Base-by-base conservation (phyloP, 768 basidiomycete species). In the Butyriboletus loyo region DNA sequence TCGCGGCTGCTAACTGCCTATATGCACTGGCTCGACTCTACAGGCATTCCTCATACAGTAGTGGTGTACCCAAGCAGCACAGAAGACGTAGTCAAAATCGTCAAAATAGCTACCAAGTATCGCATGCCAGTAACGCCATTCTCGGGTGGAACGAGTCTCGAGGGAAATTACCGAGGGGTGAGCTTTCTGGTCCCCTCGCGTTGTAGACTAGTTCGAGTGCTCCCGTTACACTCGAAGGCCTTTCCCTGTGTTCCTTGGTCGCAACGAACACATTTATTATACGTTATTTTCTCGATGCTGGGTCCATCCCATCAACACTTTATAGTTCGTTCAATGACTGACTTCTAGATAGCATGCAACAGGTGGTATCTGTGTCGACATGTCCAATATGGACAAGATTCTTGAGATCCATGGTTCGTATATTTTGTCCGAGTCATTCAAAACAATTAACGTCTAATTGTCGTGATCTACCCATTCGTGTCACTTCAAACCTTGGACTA, bases 101-200 rank as follows among this genome's bases (percentile, higher is more conserved):
- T 95, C 43, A 81, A 86, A 53, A 77, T 88, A 41, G 87, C 92
- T 3, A 78, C 76, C 36, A 85, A 85, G 66, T 86, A 85, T 70
- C 75, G 75, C 25, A 86, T 94, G 72, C 93, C 93, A 0, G 69
- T 95, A 21, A 82, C 80, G 1, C 80, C 91, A 3, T 93, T 86
- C 67, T 84, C 85, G 0, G 92, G 89, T 10, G 92, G 86, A 2
- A 95, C 92, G 0, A 84, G 81, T 60, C 67, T 95, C 22, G 92
- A 94, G 64, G 91, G 91, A 0, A 86, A 91, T 56, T 84, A 79
- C 56, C 73, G 78, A 34, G 83, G 81, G 27, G 88, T 89, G 57
- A 52, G 81, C 69, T 21, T 32, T 54, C 19, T n/a, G 42, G 13
- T 31, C 50, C 15, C 41, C 28, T 24, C 42, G 30, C 3, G 21